These are phyloP conservation scores for Steccherinum ochraceum DNA, from an alignment of 768 basidiomycete genomes.

Conservation along the genomic window DNA sequence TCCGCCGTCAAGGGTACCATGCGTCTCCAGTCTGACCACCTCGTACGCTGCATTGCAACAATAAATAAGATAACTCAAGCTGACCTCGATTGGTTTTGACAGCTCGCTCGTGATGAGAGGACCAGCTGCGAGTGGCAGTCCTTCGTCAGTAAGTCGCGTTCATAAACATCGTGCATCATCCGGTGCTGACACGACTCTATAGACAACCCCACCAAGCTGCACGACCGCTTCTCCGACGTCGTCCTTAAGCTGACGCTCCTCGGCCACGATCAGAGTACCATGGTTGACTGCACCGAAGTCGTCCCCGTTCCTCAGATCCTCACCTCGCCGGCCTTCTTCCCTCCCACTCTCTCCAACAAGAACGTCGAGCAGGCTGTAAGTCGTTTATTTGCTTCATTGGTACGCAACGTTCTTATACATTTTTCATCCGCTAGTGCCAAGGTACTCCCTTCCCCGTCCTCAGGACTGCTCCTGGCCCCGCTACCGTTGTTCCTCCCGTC, in stretches of 20 bases:
- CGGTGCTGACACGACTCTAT: no score
- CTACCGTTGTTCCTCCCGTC: conserved; percentile 25
- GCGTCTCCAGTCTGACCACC: conserved; percentile 38
- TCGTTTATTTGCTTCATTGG: no score
- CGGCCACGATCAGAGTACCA: conserved; percentile 13
- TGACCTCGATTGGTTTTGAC: no score
- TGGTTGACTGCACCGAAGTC: conserved; percentile 22
- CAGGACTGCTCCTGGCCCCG: conserved; percentile 23
- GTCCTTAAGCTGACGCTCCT: conserved; percentile 17
- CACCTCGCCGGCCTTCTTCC: conserved; percentile 9
- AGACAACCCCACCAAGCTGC: conserved; percentile 17
- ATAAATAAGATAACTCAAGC: no score
- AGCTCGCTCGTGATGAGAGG: conserved; percentile 26
- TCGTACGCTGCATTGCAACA: no score
- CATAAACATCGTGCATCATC: no score
- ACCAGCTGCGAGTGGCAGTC: conserved; percentile 30
- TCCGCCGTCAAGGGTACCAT: conserved; percentile 27
- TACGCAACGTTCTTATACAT: no score
- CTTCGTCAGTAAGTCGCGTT: conserved; percentile 19
- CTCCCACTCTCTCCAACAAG: conserved; percentile 15
- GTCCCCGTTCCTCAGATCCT: conserved; percentile 11
- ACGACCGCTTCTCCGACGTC: conserved; percentile 12
- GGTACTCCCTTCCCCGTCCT: conserved; percentile 30
- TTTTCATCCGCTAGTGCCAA: conserved; percentile 21
- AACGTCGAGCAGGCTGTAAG: conserved; percentile 22